Evolutionary conservation across 2,329 filamentous ascomycete species (phyloP).

Genomic region (Sclerotinia glacialis): DNA sequence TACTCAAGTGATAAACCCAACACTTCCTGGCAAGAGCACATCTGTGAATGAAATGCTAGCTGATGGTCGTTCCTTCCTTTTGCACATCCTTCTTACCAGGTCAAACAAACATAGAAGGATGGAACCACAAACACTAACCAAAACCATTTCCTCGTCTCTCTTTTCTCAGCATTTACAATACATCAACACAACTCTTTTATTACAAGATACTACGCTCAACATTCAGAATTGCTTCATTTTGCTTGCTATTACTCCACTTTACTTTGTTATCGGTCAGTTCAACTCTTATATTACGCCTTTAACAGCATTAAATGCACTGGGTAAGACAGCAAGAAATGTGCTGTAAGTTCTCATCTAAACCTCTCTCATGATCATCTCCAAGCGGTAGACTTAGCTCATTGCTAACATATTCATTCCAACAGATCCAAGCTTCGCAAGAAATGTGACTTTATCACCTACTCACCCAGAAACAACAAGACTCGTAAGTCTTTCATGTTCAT

Average conservation of each 20-base stretch:
- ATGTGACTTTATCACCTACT: background rate
- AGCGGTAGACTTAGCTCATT: background rate
- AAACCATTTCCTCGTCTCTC: background rate
- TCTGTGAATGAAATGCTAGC: background rate
- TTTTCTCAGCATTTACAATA: background rate
- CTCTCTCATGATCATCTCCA: background rate
- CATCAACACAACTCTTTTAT: background rate
- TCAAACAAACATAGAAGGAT: background rate
- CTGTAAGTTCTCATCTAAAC: background rate
- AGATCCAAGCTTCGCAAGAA: conserved; percentile 10
- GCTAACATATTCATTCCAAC: background rate
- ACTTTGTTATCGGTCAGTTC: background rate
- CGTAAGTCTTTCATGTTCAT: background rate
- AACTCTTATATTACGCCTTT: background rate
- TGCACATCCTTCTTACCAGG: background rate
- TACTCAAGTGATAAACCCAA: too few species aligned
- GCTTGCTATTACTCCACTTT: background rate
- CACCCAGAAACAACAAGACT: background rate
- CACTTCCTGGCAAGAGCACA: too few species aligned
- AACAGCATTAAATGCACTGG: background rate
- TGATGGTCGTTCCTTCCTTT: background rate
- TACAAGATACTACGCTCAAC: background rate
- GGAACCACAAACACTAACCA: background rate
- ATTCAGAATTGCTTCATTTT: background rate
- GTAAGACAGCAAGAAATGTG: background rate